These are phyloP conservation scores for Diaporthe amygdali DNA, from an alignment of 2,329 filamentous ascomycete genomes.

Conservation along the genomic window DNA sequence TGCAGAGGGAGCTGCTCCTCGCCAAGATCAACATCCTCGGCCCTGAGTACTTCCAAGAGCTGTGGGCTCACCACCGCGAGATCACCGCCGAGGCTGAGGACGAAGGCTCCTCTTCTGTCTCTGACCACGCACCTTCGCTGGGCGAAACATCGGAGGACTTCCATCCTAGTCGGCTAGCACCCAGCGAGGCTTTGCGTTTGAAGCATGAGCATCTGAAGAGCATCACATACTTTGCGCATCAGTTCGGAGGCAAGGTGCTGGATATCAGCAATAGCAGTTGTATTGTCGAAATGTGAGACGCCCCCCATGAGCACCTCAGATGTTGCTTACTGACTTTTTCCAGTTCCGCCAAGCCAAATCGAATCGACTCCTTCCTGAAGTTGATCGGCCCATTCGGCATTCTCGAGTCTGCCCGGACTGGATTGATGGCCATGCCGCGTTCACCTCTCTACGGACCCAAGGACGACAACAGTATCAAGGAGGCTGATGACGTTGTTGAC, in stretches of 20 bases:
- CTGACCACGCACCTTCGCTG: constrained; percentile 41
- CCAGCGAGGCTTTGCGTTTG: constrained; percentile 88
- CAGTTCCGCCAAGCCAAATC: constrained; percentile 87
- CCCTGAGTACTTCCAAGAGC: constrained; percentile 97
- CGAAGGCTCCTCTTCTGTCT: constrained; percentile 47
- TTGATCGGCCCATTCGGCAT: constrained; percentile 94
- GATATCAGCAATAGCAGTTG: constrained; percentile 99
- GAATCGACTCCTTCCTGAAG: constrained; percentile 98
- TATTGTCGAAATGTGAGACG: constrained; percentile 93
- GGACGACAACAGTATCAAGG: constrained; percentile 74
- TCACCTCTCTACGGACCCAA: constrained; percentile 81
- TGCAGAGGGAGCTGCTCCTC: constrained; percentile 92
- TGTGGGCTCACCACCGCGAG: constrained; percentile 93
- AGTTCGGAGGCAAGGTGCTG: constrained; percentile 96
- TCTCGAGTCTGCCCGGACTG: constrained; percentile 92
- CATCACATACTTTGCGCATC: constrained; percentile 95
- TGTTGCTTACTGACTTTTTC: constrained; percentile 30
- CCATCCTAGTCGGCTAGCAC: constrained; percentile 85
- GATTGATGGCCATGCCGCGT: constrained; percentile 94
- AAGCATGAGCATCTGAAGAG: constrained; percentile 98
- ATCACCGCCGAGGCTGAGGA: constrained; percentile 62
- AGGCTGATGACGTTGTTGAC: constrained; percentile 94
- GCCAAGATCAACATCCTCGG: constrained; percentile 97
- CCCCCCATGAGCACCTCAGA: not conserved
- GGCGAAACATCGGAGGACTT: constrained; percentile 69